A percentile compares a stretch with the other conserved stretches of the same genome.
Evolutionary conservation across 768 basidiomycete species (phyloP).

Genomic region (Udeniomyces megalosporus): DNA sequence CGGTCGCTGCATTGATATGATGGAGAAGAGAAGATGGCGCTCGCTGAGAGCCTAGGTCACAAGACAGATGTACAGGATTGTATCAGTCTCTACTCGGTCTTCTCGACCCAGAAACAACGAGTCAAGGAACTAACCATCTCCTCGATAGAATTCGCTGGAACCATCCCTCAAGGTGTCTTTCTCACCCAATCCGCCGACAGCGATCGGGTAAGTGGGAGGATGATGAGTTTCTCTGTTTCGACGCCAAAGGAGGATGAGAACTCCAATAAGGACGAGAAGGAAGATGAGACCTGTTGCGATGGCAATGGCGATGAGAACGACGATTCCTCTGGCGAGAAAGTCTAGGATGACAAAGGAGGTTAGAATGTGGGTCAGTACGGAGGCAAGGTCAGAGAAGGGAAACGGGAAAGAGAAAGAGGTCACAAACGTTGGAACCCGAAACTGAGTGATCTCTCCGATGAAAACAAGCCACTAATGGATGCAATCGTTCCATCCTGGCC

Average conservation of each 20-base stretch:
- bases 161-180: conserved; percentile 16
- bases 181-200: conserved; percentile 16
- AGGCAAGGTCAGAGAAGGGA: background rate
- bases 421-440: conserved; percentile 54
- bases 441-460: conserved; percentile 59
- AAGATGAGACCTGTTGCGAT: conserved; percentile 89
- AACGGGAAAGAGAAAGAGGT: conserved; percentile 5
- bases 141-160: conserved; percentile 20
- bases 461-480: conserved; percentile 60
- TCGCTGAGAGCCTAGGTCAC: background rate
- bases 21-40: conserved; percentile 72
- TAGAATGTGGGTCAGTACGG: background rate
- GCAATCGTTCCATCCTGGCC: conserved; percentile 52
- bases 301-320: conserved; percentile 93
- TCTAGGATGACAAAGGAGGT: conserved; percentile 35
- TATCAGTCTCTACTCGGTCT: too few relatives aligned
- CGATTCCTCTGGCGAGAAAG: conserved; percentile 77
- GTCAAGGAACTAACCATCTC: too few relatives aligned
- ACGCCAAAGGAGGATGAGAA: conserved; percentile 24
- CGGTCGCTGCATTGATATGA: conserved; percentile 78
- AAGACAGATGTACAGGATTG: background rate
- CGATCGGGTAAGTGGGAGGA: background rate
- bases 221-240: conserved; percentile 17
- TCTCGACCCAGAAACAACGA: too few relatives aligned
- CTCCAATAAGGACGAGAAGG: conserved; percentile 34